Base-by-base conservation (phyloP, 2,329 filamentous ascomycete genomes). In the Hawksworthiomyces lignivorus region DNA sequence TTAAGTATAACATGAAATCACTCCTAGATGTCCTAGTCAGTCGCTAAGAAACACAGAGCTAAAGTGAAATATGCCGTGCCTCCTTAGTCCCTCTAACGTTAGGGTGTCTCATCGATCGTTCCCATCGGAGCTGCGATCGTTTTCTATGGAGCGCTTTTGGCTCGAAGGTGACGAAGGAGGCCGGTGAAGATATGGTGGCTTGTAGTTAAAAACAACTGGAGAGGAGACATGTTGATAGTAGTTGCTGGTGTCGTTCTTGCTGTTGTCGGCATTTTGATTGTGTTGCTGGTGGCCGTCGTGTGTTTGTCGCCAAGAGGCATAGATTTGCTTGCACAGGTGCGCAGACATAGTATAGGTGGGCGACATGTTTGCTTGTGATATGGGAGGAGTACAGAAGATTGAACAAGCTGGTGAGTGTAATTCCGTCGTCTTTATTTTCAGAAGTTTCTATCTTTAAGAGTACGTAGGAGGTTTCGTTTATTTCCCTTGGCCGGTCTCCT, bases 281-380 rank as follows among this genome's bases (percentile, higher is more conserved):
- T 28, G 27, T 24, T 41, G 36, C 14, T 30, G 17, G 48, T 43
- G 34, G 17, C 47, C 56, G 49, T 69, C 65, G 49, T 65, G 66
- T 34, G 66, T 60, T 54, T 75, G 69, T 48, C 67, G 67, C 71
- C 73, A 77, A n/a, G 74, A 77, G 39, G 70, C 64, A 63, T 69
- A 73, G 61, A 78, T 72, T 53, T 77, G 66, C 59, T 73, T 75
- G 70, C 72, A 74, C 58, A 78, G 62, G 52, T 78, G 74, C 52
- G 73, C 72, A 14, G 73, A 75, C 68, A 78, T 76, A 49, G 74
- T 77, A 62, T 77, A 74, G 28, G 74, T 76, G 38, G 72, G 73
- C 42, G 72, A 68, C 74, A 78, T 78, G 30, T 22, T 29, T 43
- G 11, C 15, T n/a, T 20, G 36, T 17, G 39, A 41, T 24, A 24